Base-by-base conservation (phyloP, 2,329 filamentous ascomycete species). In the Colletotrichum godetiae region DNA sequence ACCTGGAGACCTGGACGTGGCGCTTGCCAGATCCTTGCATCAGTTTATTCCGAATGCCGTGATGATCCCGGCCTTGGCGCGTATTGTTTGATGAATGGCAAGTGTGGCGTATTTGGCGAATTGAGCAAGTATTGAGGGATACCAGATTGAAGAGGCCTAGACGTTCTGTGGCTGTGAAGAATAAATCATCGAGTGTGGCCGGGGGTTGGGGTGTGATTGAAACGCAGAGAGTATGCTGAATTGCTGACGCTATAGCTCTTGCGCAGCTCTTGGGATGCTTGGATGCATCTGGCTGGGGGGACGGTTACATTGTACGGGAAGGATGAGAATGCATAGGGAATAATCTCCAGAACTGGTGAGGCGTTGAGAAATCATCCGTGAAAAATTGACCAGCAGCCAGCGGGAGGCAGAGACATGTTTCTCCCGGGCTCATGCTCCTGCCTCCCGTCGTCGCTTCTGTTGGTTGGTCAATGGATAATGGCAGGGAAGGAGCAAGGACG, bases 21-120 rank as follows among this genome's bases (percentile, higher is more conserved):
- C 67, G 60, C 60, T 65, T 60, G 70, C 59, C 27, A 65, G 53
- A 55, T 61, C 59, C 53, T 42, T 60, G 69, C 66, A 64, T 37
- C 66, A 63, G 15, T 60, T 56, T 27, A 22, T 6, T 29, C 52
- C 55, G 60, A 56, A 33, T 61, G 46, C 68, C 49, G 70, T 5
- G 55, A 52, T 46, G 67, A 72, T 62, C 52, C 58, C 24, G 24
- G 31, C 53, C 42, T 27, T 19, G 57, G 24, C 46, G 19, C 33
- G 46, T 22, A 19, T 46, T 52, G 24, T 15, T 10, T n/a, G 52
- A 66, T 35, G 63, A 56, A 29, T 29, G 12, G 52, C 12, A 19
- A 24, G 61, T 31, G 27, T 13, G 61, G n/a, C 13, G 33, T 31
- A 27, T 19, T 31, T 22, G 49, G 31, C 22, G 10, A 46, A 52